Base-by-base conservation (phyloP, 768 basidiomycete species). In the Boletus reticuloceps region DNA sequence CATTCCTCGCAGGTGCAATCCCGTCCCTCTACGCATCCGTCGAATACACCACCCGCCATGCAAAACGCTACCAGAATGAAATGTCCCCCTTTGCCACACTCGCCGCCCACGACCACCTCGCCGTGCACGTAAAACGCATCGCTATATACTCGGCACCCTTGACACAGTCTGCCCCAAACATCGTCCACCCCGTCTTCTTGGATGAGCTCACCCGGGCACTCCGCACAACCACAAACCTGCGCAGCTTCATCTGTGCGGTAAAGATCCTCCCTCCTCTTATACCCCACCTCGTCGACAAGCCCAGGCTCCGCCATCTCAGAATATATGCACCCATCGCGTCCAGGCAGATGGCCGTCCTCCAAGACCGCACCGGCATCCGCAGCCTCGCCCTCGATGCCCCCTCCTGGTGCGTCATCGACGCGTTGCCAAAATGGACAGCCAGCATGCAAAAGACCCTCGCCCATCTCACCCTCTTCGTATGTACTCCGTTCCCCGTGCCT, bases 41-140 rank as follows among this genome's bases (percentile, higher is more conserved):
- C 42, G 75, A 73, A 7, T 89, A 85, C 70, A 76, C 79, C 4
- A 49, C 76, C 5, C 73, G 74, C 25, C 82, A 88, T 60, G 77
- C 81, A 14, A 88, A 87, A 58, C 77, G 77, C 22, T 86, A 53
- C 32, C 27, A 53, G 49, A 31, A 82, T 75, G 58, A 81, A 5
- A 70, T 76, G 50, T 84, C 86, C 0, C 84, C 89, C 0, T 91
- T 91, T 63, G 76, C 80, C 14, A 76, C 82, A 5, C 67, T 91
- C 22, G 60, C 77, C 11, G 67, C 75, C 6, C 85, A 83, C 62
- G 78, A 77, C 16, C 69, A 77, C 43, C 72, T 86, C 49, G 82
- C 78, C 14, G 70, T 79, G 5, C 81, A 88, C 61, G 84, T 88
- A 25, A 80, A 79, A 34, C 75, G 71, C 61, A 79, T 89, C 54